Percentiles rank a stretch among this genome's conserved stretches.
Conservation (phyloP, 2,329 filamentous ascomycete species). For the Nemania sp. region DNA sequence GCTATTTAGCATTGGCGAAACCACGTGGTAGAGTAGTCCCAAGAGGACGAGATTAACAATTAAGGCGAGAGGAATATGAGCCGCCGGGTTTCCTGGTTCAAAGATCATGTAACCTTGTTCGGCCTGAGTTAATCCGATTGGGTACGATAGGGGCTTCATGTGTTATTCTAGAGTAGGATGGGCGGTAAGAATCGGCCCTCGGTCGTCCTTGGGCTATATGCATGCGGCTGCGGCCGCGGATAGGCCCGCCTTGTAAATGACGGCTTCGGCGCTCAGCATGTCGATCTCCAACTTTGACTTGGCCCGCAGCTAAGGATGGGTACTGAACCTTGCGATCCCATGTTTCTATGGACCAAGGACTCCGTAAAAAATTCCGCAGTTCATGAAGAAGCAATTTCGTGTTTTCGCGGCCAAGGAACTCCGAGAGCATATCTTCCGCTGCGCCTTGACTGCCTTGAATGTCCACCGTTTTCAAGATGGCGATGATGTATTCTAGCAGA, state of each 20-base stretch:
- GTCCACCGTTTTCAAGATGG: constrained; percentile 81
- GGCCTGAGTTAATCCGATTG: not conserved
- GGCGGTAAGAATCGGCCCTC: constrained; percentile 32
- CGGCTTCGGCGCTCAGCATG: not conserved
- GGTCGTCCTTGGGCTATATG: constrained; percentile 17
- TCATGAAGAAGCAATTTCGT: constrained; percentile 83
- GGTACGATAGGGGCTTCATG: constrained; percentile 1
- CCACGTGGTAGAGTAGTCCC: not conserved
- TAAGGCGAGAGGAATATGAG: not conserved
- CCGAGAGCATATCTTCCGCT: constrained; percentile 76
- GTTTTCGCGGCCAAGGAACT: constrained; percentile 76
- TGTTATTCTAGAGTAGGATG: constrained; percentile 22
- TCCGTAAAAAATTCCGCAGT: constrained; percentile 78
- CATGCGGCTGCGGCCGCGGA: constrained; percentile 4
- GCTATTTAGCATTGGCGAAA: not conserved
- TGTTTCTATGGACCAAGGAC: constrained; percentile 73
- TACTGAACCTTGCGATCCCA: constrained; percentile 88
- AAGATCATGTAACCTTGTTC: not conserved
- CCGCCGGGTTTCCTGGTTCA: not conserved
- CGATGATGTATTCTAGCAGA: constrained; percentile 81
- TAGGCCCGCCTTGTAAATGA: not conserved
- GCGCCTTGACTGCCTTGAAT: constrained; percentile 77
- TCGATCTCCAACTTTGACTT: constrained; percentile 9
- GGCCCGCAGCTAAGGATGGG: constrained; percentile 16
- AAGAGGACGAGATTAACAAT: not conserved